These are phyloP conservation scores for Colletotrichum sp. DNA, from an alignment of 2,329 filamentous ascomycete species.

Conservation along the genomic window DNA sequence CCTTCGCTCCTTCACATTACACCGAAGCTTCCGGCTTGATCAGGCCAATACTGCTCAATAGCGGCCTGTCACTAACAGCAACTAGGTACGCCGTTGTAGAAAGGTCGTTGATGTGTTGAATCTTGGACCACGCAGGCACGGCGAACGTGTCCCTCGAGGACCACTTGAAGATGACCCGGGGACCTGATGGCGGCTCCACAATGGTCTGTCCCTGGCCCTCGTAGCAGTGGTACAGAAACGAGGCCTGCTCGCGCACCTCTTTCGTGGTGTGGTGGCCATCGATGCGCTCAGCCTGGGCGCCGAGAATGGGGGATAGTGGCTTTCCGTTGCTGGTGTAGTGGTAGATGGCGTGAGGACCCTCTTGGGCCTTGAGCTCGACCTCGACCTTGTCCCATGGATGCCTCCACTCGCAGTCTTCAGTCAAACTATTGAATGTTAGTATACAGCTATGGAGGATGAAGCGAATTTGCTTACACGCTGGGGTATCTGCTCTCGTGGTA, in stretches of 20 bases:
- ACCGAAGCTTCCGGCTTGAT: constrained; percentile 9
- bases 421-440: background rate
- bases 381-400: constrained; percentile 51
- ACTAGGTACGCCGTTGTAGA: constrained; percentile 35
- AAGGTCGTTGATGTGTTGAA: constrained; percentile 46
- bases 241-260: constrained; percentile 49
- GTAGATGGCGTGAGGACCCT: constrained; percentile 33
- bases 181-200: constrained; percentile 35
- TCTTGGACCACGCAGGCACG: constrained; percentile 55
- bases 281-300: constrained; percentile 53
- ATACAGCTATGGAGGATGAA: no score
- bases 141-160: constrained; percentile 56
- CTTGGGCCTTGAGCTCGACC: constrained; percentile 36
- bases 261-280: constrained; percentile 35
- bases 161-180: constrained; percentile 45
- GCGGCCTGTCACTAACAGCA: constrained; percentile 36
- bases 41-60: constrained; percentile 34
- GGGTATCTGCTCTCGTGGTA: constrained; percentile 54
- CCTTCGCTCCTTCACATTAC: no score
- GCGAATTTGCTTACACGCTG: constrained; percentile 30
- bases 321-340: constrained; percentile 40
- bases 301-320: constrained; percentile 48
- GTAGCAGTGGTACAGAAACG: constrained; percentile 58
- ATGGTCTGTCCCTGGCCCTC: constrained; percentile 48
- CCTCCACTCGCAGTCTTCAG: constrained; percentile 43